Percentiles rank a stretch among this genome's conserved stretches.
These are phyloP conservation scores for Diatrype stigma DNA, from an alignment of 2,329 filamentous ascomycete species.

Conservation along the genomic window DNA sequence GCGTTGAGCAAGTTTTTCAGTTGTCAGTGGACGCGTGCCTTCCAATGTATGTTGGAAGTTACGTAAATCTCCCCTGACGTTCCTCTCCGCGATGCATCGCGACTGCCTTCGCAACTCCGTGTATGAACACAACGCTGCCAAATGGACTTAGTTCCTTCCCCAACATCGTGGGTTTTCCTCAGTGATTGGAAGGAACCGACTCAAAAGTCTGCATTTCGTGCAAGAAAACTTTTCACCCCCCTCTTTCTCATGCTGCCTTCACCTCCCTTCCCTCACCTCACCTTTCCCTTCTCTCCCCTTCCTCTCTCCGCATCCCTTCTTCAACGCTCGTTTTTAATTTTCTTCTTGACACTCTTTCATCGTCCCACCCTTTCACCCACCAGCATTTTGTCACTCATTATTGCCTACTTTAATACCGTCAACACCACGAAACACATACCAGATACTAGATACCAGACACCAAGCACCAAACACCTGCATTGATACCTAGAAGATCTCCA, in stretches of 20 bases:
- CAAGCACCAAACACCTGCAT: slow-evolving; percentile 2
- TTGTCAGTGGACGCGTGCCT: background rate
- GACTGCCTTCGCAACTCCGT: background rate
- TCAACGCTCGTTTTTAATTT: background rate
- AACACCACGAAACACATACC: background rate
- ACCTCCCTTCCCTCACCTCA: background rate
- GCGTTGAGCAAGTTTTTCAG: background rate
- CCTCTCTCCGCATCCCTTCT: slow-evolving; percentile 2
- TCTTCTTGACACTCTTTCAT: background rate
- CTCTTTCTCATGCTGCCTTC: background rate
- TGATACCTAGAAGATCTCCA: slow-evolving; percentile 4
- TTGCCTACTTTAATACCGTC: slow-evolving; percentile 4
- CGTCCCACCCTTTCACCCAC: slow-evolving; percentile 6
- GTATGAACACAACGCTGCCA: background rate
- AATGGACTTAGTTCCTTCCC: background rate
- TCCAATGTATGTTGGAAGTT: background rate
- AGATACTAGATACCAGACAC: slow-evolving; percentile 10
- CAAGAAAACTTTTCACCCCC: slow-evolving; percentile 10
- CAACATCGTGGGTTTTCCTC: background rate
- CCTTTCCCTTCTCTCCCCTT: slow-evolving; percentile 9
- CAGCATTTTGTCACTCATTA: slow-evolving; percentile 15
- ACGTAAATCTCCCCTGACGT: background rate
- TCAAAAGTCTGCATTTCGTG: slow-evolving; percentile 10
- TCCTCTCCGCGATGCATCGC: background rate
- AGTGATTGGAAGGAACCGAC: slow-evolving; percentile 1